A percentile compares a stretch with the other conserved stretches of the same genome.
phyloP scores from a whole-genome alignment of 202 grass and related monocot genomes.

The Elaeis oleifera region DNA sequence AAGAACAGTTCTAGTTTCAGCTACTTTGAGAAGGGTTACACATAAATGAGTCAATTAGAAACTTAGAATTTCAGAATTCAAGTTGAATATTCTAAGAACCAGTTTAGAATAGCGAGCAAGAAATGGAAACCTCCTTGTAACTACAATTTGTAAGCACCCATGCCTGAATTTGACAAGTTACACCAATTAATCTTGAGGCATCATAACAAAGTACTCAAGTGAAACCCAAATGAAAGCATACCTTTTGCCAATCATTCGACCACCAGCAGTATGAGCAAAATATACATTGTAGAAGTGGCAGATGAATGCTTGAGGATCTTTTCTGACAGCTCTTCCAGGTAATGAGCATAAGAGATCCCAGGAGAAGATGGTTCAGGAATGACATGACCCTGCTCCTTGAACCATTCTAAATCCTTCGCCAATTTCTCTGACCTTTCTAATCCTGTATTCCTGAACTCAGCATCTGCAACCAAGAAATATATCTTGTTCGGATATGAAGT shows the following conservation, averaged over 20 bases:
- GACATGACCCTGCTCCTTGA: constrained; percentile 47
- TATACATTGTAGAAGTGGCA: constrained; percentile 92
- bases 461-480: constrained; percentile 41
- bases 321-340: constrained; percentile 62
- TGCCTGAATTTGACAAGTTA: too few species aligned
- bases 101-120: too few species aligned
- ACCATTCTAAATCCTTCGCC: constrained; percentile 83
- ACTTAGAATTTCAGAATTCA: too few species aligned
- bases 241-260: constrained; percentile 92
- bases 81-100: too few species aligned
- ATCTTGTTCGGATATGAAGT: not conserved
- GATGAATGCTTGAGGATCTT: constrained; percentile 77
- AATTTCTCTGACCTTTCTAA: constrained; percentile 78
- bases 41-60: too few species aligned
- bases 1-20: too few species aligned
- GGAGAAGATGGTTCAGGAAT: constrained; percentile 64
- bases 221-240: constrained; percentile 1
- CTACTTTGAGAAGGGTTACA: too few species aligned
- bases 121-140: too few species aligned
- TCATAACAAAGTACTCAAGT: too few species aligned
- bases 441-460: constrained; percentile 57
- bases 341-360: constrained; percentile 47
- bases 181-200: too few species aligned
- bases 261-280: constrained; percentile 86
- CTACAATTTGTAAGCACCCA: too few species aligned